Base-by-base conservation (phyloP, 805 yeast species). In the Suhomyces canberraensis region DNA sequence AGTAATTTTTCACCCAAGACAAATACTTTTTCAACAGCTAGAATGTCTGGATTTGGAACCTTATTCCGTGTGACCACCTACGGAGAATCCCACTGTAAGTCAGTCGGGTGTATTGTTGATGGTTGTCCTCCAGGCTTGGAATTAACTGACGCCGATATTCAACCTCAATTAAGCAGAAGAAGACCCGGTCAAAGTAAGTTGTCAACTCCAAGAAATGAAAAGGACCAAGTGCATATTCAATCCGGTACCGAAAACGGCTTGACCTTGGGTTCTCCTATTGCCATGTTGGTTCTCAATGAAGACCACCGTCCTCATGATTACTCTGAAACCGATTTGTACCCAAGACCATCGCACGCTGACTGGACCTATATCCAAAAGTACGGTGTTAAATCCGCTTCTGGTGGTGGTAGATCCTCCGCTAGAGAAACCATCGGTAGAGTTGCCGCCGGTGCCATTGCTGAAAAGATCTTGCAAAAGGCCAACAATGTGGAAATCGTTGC, bases 361-460 rank as follows among this genome's bases (percentile, higher is more conserved):
- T 89, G 74, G 75, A 93, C 98, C 16, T 93, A 93, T 66, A 71
- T 86, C 56, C 72, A 76, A 47, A 93, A 93, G 65, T 93, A 93
- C 66, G 95, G 96, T 29, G 75, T 81, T 50, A 93, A 93, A 67
- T 95, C 97, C 4, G 78, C 95, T 4, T 83, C 95, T 25, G 98
- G 98, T 35, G 98, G 98, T 56, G 98, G 98, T 45, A 79, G 98
- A 59, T 84, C 97, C 9, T 80, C 91, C 30, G 98, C 98, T 7
- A 80, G 98, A 64, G 98, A 93, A 67, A 93, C 98, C 29, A 93
- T 93, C 52, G 98, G 98, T 40, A 79, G 98, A 64, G 98, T 93
- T 36, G 98, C 98, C 32, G 98, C 97, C 7, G 97, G 97, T 56
- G 98, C 96, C 35, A 81, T 93, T 62, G 98, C 98, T 33, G 98